phyloP scores from a whole-genome alignment of 2,329 filamentous ascomycete species.

The Sporothrix brasiliensis region DNA sequence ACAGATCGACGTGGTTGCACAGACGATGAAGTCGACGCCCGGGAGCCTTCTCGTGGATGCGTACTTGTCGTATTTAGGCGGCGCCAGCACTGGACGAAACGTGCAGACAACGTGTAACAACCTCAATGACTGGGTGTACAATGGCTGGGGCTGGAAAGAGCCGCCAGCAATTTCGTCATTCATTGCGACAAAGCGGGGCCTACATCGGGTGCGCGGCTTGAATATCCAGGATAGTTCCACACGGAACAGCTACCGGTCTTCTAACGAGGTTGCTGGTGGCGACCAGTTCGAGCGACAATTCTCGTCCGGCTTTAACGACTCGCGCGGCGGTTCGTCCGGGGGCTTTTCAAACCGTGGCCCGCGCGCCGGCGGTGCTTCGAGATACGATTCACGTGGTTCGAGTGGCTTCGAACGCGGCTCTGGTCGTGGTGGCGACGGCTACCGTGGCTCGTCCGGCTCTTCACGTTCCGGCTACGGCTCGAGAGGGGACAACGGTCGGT shows the following conservation, averaged over 20 bases:
- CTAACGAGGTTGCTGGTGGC: background rate
- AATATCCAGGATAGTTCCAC: background rate
- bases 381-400: background rate
- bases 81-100: slow-evolving; percentile 42
- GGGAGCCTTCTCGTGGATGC: slow-evolving; percentile 48
- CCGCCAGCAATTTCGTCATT: slow-evolving; percentile 46
- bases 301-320: background rate
- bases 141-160: slow-evolving; percentile 56
- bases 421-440: background rate
- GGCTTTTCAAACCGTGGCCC: background rate
- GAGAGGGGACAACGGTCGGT: too few relatives aligned
- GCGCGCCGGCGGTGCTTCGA: background rate
- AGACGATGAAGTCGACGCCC: slow-evolving; percentile 51
- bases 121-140: slow-evolving; percentile 57
- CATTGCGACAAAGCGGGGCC: slow-evolving; percentile 38
- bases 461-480: too few relatives aligned
- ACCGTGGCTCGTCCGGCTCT: too few relatives aligned
- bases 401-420: background rate
- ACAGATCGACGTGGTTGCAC: slow-evolving; percentile 49
- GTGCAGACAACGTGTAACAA: slow-evolving; percentile 49
- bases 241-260: background rate
- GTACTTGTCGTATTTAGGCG: slow-evolving; percentile 63
- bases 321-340: background rate
- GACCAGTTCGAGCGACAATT: slow-evolving; percentile 1
- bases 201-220: slow-evolving; percentile 30